Evolutionary conservation across 768 basidiomycete genomes (phyloP).

Genomic region (Panellus pusillus): DNA sequence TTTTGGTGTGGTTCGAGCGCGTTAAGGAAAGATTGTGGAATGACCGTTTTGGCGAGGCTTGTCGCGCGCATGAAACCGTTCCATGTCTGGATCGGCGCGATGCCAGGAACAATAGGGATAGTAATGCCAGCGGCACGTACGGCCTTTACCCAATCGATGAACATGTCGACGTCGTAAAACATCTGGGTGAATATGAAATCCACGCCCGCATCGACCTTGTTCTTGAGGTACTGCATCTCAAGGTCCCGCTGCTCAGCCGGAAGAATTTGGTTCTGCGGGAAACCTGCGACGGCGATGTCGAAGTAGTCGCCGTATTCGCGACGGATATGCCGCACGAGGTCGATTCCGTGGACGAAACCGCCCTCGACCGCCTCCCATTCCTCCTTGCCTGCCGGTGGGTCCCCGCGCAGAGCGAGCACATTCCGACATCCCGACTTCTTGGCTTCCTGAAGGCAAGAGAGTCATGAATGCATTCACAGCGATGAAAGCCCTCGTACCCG

Average conservation of each 20-base stretch:
- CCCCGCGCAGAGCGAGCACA: slow-evolving; percentile 89
- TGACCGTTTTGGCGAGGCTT: slow-evolving; percentile 71
- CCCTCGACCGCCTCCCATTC: slow-evolving; percentile 92
- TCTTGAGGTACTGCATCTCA: slow-evolving; percentile 85
- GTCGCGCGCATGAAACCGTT: slow-evolving; percentile 90
- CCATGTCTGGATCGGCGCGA: slow-evolving; percentile 95
- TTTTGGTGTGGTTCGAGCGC: slow-evolving; percentile 84
- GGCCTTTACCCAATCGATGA: slow-evolving; percentile 86
- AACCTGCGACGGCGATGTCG: slow-evolving; percentile 92
- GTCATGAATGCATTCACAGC: slow-evolving; percentile 1
- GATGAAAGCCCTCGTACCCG: slow-evolving; percentile 53
- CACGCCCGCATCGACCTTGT: slow-evolving; percentile 88
- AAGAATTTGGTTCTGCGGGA: slow-evolving; percentile 79
- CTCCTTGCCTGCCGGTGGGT: slow-evolving; percentile 85
- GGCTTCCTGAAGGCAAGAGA: slow-evolving; percentile 62
- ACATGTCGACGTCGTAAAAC: slow-evolving; percentile 94
- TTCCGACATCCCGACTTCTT: slow-evolving; percentile 89
- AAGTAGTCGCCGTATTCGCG: slow-evolving; percentile 86
- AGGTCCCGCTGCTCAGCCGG: slow-evolving; percentile 71
- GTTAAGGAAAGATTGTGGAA: slow-evolving; percentile 76
- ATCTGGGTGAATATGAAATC: slow-evolving; percentile 97
- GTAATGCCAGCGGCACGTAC: slow-evolving; percentile 85
- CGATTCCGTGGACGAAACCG: slow-evolving; percentile 88
- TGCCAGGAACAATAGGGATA: slow-evolving; percentile 89
- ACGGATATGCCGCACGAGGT: slow-evolving; percentile 89